Base-by-base conservation (phyloP, 2,329 filamentous ascomycete species). In the Amphichorda felina region DNA sequence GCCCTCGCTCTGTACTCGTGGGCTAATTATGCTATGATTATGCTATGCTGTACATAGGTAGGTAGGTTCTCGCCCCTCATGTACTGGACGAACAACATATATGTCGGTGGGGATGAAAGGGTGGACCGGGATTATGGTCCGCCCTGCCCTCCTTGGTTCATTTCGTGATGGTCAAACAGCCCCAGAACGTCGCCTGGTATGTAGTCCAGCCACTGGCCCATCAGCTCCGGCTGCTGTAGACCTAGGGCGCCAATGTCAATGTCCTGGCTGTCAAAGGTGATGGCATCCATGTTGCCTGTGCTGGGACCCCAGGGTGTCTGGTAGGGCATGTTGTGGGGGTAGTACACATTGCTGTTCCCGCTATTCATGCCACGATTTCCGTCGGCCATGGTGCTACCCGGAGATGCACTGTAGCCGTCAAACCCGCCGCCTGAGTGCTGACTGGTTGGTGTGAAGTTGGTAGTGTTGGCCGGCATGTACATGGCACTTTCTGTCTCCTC, bases 201-300 rank as follows among this genome's bases (percentile, higher is more conserved):
- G 40, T 82, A 83, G 46, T 85, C 82, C 9, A 87, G 61, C 79
- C 82, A 88, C 4, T 58, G 57, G 1, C 78, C 75, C 65, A 82
- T 74, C 56, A 84, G 72, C 30, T 84, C 79, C 13, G 75, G 70
- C 2, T 61, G 59, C 2, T 63, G 59, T 27, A 68, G 41, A 0
- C 75, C 77, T 14, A 87, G 57, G 4, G 72, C 61, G 17, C 71
- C 74, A 64, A 88, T 80, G 43, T 88, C 81, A 24, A 89, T 75
- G 43, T 88, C 81, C 42, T 84, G 81, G 40, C 75, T 80, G 50
- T 85, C 76, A 43, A 88, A 83, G 41, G 82, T 77, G 57, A 87
- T 79, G 42, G 60, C 58, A 32, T 69, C 60, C 41, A 62, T 57
- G 36, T 50, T 58, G 7, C 54, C 52, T 41, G 50, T 46, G 2